phyloP scores from a whole-genome alignment of 2,329 filamentous ascomycete species.

The Sclerotinia subarctica region DNA sequence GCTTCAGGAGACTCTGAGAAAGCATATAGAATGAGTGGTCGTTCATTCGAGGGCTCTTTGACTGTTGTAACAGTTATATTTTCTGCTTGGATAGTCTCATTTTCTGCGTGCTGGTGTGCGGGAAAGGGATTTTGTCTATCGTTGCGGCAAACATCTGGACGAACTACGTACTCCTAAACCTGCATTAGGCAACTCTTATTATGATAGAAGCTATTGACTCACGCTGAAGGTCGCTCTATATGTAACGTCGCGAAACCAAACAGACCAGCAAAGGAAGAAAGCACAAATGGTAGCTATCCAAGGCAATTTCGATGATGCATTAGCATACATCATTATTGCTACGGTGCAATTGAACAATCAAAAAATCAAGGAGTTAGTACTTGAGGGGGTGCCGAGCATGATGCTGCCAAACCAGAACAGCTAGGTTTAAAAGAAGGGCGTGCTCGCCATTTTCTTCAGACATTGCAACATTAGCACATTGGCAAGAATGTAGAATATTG shows the following conservation, averaged over 20 bases:
- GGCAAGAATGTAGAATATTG: background rate
- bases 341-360: background rate
- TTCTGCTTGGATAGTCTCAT: background rate
- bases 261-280: background rate
- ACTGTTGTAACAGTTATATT: background rate
- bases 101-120: background rate
- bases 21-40: constrained; percentile 35
- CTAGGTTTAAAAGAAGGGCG: background rate
- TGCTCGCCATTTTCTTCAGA: background rate
- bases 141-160: background rate
- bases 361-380: background rate
- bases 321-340: constrained; percentile 6
- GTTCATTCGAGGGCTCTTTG: constrained; percentile 11
- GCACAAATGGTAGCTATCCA: constrained; percentile 2
- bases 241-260: background rate
- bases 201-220: background rate
- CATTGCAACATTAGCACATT: background rate
- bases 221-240: background rate
- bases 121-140: background rate
- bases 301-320: background rate
- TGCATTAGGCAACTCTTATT: background rate
- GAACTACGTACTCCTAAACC: background rate
- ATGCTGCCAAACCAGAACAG: background rate
- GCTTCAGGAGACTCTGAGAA: constrained; percentile 33
- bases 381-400: background rate